Base-by-base conservation (phyloP, 768 basidiomycete species). In the Naematelia encephala region DNA sequence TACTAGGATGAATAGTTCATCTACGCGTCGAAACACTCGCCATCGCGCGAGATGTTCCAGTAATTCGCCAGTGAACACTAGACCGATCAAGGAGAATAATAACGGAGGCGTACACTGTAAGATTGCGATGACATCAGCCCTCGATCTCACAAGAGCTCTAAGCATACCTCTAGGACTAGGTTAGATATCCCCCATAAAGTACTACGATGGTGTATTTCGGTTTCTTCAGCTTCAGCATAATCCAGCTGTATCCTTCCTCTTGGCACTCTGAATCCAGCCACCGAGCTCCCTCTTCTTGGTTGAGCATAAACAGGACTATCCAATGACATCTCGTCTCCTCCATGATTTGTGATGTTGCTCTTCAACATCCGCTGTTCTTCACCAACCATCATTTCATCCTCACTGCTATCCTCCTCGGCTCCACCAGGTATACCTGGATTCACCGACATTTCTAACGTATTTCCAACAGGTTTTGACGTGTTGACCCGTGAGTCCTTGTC, bases 1-100 rank as follows among this genome's bases (percentile, higher is more conserved):
- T 2, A 97, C 86, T 54, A 98, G 90, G 82, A 98, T 91, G 67
- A 98, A 91, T 56, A 98, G 86, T 74, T 98, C 92, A 80, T 97
- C 88, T 49, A 97, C 85, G 43, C 88, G 83, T 49, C 82, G 81
- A 84, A 99, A 92, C 28, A 93, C 91, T 62, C 80, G 82, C 92
- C 92, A 98, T 62, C 91, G 90, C 55, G 92, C 88, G 54, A 98
- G 85, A 62, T 85, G 85, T 76, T 91, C 87, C 27, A 99, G 79
- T 0, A 97, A 82, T 73, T 92, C 87, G 14, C 96, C 94, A 1
- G 93, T 93, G 69, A 98, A 87, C 29, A 96, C 80, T 45, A 92
- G 81, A 8, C 92, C 90, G 14, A 90, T 69, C 0, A 91, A 86
- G 0, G 89, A 88, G 51, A 97, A 80, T 5, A 96, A 79, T 25